phyloP scores from a whole-genome alignment of 768 basidiomycete genomes.

The Boletus subcaerulescens region DNA sequence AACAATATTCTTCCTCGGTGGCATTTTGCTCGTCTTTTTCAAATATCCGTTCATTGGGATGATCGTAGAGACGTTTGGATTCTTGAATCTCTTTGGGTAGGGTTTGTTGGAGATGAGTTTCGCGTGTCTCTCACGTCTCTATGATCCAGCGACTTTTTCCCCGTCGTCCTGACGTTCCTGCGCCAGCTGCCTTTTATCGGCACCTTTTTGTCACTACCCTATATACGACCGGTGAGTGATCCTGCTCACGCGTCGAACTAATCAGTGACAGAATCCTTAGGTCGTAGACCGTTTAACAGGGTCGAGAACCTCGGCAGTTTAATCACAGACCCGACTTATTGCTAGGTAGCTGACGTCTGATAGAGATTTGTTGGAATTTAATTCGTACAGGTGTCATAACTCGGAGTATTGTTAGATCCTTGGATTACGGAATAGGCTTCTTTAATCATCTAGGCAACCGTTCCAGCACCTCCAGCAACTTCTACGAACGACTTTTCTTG shows the following conservation, averaged over 20 bases:
- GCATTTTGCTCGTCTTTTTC: slow-evolving; percentile 88
- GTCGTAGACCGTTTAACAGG: slow-evolving; percentile 78
- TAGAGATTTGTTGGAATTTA: slow-evolving; percentile 15
- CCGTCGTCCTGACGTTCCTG: slow-evolving; percentile 95
- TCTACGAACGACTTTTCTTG: slow-evolving; percentile 12
- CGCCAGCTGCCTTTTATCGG: slow-evolving; percentile 93
- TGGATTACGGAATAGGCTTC: neutral
- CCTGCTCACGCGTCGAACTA: neutral
- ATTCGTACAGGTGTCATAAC: slow-evolving; percentile 7
- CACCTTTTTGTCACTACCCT: slow-evolving; percentile 80
- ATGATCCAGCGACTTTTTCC: slow-evolving; percentile 88
- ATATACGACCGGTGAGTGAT: slow-evolving; percentile 70
- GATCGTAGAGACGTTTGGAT: slow-evolving; percentile 92
- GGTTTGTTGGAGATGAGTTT: neutral
- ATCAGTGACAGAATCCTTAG: slow-evolving; percentile 35
- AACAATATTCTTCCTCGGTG: slow-evolving; percentile 82
- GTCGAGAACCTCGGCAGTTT: slow-evolving; percentile 73
- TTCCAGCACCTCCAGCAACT: slow-evolving; percentile 13
- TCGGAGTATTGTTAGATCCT: neutral
- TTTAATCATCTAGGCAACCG: neutral
- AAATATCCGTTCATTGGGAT: slow-evolving; percentile 96
- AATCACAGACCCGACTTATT: slow-evolving; percentile 17
- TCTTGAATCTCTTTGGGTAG: slow-evolving; percentile 96
- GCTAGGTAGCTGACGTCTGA: slow-evolving; percentile 7
- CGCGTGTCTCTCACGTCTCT: slow-evolving; percentile 1